Evolutionary conservation across 2,329 filamentous ascomycete genomes (phyloP).

Genomic region (Aureobasidium vineae): DNA sequence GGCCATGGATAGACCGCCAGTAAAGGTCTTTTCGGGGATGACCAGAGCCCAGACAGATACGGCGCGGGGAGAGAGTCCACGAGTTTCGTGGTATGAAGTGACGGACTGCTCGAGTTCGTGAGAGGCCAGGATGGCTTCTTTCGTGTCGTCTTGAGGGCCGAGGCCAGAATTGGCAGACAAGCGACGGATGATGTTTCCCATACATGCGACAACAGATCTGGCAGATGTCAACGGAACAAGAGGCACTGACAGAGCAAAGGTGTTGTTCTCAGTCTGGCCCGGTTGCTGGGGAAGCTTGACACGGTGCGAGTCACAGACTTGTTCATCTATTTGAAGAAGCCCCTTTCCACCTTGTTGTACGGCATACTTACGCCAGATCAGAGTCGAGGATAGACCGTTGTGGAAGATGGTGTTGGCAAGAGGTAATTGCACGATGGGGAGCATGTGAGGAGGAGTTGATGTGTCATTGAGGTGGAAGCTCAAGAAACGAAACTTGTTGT

Average conservation of each 20-base stretch:
- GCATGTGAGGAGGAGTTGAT: not conserved
- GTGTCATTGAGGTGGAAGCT: constrained; percentile 8
- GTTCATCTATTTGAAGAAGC: not conserved
- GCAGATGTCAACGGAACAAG: constrained; percentile 63
- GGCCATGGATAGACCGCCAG: not conserved
- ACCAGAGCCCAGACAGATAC: constrained; percentile 73
- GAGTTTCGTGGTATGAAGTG: constrained; percentile 54
- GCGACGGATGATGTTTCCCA: constrained; percentile 76
- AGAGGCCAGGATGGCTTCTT: constrained; percentile 58
- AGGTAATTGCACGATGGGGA: constrained; percentile 51
- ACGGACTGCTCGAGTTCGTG: constrained; percentile 68
- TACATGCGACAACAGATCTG: constrained; percentile 61
- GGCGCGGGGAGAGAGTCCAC: constrained; percentile 44
- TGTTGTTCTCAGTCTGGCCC: not conserved
- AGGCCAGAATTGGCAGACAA: constrained; percentile 47
- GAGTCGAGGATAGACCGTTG: constrained; percentile 62
- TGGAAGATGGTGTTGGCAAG: constrained; percentile 77
- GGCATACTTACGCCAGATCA: constrained; percentile 38
- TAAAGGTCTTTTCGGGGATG: constrained; percentile 46
- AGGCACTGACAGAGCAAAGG: constrained; percentile 43
- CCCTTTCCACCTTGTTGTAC: not conserved
- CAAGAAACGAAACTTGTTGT: constrained; percentile 8
- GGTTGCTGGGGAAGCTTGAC: not conserved
- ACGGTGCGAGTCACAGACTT: constrained; percentile 20
- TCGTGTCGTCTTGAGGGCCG: not conserved